Base-by-base conservation (phyloP, 345 rosid genomes). In the Populus simonii region DNA sequence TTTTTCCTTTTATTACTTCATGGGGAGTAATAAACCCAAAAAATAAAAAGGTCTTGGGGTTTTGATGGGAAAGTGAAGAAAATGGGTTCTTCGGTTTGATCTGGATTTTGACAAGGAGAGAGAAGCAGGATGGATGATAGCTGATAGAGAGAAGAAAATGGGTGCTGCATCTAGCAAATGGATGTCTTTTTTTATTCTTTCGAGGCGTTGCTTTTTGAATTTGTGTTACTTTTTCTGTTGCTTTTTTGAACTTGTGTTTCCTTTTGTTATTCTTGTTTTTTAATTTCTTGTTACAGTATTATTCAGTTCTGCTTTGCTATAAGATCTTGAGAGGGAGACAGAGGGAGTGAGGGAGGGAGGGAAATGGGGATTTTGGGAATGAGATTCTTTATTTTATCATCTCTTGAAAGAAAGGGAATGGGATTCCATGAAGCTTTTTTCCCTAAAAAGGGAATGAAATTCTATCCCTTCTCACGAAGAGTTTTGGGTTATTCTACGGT, bases 391-490 rank as follows among this genome's bases (percentile, higher is more conserved):
- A 41, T 8, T 12, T 8, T 8, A 55, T 13, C 33, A 12, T 68
- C 18, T 81, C 25, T 65, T 61, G 45, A 68, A 74, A 69, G 75
- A 77, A 79, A 88, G 87, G 82, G 84, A 82, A 86, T 83, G 71
- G 33, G 86, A 91, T 89, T 88, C 94, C 86, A 88, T 85, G 80
- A 91, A 91, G 90, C 10, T 38, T 68, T 76, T 74, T 49, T 23
- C 35, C 10, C 43, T 23, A 12, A 59, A 77, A 79, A 87, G 87
- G 83, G 81, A 81, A 86, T 81, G 73, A 31, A 83, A 89, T 89
- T 88, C 92, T 86, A 88, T 85, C 62, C 91, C 83, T 82, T 72
- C 81, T 87, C 82, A 53, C 29, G 80, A 91, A 91, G 88, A 5
- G 23, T 61, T 76, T 74, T 35, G 51, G 51, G 51, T 47, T 47